Conservation (phyloP, 805 yeast species). For the Starmerella cellae region DNA sequence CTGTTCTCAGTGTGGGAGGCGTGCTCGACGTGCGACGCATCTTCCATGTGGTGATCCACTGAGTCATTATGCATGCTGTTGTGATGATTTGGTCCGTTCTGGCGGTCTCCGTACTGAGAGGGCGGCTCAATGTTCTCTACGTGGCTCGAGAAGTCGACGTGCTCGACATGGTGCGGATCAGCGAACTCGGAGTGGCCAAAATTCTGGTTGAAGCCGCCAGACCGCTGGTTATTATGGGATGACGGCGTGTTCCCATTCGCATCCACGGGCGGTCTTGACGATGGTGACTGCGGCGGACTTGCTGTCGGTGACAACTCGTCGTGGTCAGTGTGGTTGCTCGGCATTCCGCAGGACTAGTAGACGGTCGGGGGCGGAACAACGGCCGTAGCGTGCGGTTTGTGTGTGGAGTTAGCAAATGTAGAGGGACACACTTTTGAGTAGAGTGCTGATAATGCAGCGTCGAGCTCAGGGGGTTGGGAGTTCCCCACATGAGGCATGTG, state of each 20-base stretch:
- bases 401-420: too few relatives aligned
- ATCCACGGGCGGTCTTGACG: background rate
- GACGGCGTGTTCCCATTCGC: constrained; percentile 3
- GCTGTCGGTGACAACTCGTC: constrained; percentile 1
- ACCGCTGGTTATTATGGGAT: background rate
- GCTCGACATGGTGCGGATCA: background rate
- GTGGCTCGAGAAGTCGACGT: background rate
- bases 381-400: too few relatives aligned
- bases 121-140: background rate
- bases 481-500: too few relatives aligned
- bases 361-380: too few relatives aligned
- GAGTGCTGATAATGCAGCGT: too few relatives aligned
- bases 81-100: too few relatives aligned
- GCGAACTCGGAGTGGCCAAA: background rate
- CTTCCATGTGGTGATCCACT: constrained; percentile 2
- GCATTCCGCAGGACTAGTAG: too few relatives aligned
- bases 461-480: too few relatives aligned
- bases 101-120: too few relatives aligned
- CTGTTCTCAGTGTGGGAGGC: constrained; percentile 3
- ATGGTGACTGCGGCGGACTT: background rate
- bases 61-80: too few relatives aligned
- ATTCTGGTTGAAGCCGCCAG: background rate
- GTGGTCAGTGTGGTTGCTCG: constrained; percentile 6
- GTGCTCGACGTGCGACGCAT: constrained; percentile 4
- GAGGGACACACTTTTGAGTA: too few relatives aligned